These are phyloP conservation scores for Chytriomyces sp. DNA, from an alignment of 192 early-diverging fungal genomes.

Conservation along the genomic window DNA sequence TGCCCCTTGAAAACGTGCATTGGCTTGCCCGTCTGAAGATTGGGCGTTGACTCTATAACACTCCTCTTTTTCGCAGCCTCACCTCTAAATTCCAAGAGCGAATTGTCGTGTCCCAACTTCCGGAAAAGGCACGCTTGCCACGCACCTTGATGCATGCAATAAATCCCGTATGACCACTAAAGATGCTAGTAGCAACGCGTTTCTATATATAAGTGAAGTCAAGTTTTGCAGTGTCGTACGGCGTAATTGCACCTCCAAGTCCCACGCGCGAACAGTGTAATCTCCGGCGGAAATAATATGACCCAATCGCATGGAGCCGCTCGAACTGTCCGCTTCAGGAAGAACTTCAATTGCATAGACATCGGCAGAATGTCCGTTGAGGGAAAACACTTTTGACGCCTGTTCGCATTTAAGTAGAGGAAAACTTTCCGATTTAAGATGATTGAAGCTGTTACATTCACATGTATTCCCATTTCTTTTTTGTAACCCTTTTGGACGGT, in stretches of 20 bases:
- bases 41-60: background rate
- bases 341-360: conserved; percentile 51
- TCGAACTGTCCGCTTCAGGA: background rate
- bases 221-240: background rate
- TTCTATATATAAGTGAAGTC: background rate
- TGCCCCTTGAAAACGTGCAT: conserved; percentile 64
- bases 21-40: conserved; percentile 40
- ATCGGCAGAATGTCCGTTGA: conserved; percentile 46
- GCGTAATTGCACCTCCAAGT: conserved; percentile 39
- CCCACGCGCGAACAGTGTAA: conserved; percentile 46
- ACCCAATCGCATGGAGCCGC: background rate
- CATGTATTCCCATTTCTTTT: conserved; percentile 10
- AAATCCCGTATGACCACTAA: conserved; percentile 49
- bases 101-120: conserved; percentile 55
- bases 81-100: conserved; percentile 60
- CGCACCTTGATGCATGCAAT: conserved; percentile 48
- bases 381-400: conserved; percentile 7
- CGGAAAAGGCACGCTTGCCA: conserved; percentile 53
- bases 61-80: no score
- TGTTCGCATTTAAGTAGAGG: conserved; percentile 1
- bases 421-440: no score
- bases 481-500: conserved; percentile 9
- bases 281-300: conserved; percentile 52
- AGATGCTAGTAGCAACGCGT: background rate
- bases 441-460: conserved; percentile 21